Evolutionary conservation across 23 red algal species (phyloP).

Genomic region (Gracilaria caudata): DNA sequence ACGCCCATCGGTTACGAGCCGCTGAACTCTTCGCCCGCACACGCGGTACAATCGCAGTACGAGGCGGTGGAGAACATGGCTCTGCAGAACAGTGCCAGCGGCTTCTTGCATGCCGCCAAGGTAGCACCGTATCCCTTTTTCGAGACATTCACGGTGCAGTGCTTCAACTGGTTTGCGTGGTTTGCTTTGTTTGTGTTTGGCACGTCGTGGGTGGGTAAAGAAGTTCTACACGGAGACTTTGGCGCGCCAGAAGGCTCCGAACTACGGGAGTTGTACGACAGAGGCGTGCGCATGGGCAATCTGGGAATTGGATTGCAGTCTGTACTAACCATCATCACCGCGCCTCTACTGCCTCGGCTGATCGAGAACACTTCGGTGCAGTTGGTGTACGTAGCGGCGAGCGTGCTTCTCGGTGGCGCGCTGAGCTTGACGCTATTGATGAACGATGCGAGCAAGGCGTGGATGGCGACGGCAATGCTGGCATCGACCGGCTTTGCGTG

Average conservation of each 20-base stretch:
- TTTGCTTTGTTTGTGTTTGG: conserved; percentile 86
- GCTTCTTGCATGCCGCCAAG: conserved; percentile 15
- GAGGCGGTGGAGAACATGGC: neutral
- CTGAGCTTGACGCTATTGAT: conserved; percentile 17
- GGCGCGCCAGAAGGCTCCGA: conserved; percentile 32
- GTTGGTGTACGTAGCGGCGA: conserved; percentile 45
- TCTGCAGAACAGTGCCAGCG: neutral
- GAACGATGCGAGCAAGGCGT: neutral
- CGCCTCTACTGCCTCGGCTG: conserved; percentile 62
- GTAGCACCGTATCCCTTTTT: conserved; percentile 77
- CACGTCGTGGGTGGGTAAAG: conserved; percentile 80
- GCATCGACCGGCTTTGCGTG: conserved; percentile 78
- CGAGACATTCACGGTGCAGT: conserved; percentile 80
- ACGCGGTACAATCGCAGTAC: neutral
- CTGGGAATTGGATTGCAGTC: conserved; percentile 69
- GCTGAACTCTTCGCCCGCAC: neutral
- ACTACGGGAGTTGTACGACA: conserved; percentile 57
- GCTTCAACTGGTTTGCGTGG: conserved; percentile 83
- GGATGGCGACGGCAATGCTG: conserved; percentile 41
- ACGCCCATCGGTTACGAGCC: conserved; percentile 7
- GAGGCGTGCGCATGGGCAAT: conserved; percentile 82
- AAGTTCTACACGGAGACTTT: conserved; percentile 70
- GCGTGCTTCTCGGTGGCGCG: conserved; percentile 57
- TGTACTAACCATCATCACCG: conserved; percentile 57
- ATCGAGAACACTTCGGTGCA: neutral